Conservation (phyloP, 176 grass and related monocot species). For the Eleusine coracana region DNA sequence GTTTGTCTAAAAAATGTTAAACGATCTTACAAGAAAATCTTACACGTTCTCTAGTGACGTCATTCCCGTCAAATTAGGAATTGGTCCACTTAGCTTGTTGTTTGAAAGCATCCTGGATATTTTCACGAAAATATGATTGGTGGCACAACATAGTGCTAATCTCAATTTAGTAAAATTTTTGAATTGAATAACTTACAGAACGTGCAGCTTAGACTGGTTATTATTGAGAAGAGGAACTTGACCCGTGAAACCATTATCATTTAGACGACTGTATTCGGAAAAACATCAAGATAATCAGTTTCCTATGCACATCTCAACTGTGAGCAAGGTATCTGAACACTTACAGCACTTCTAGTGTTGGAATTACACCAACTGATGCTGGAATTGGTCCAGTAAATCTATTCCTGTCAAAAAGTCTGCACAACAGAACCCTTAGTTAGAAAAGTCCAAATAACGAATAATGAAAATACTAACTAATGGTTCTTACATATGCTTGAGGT, state of each 20-base stretch:
- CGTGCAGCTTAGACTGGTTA: slow-evolving; percentile 51
- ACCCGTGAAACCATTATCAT: slow-evolving; percentile 51
- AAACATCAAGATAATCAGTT: slow-evolving; percentile 35
- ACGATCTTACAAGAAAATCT: slow-evolving; percentile 43
- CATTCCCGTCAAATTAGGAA: slow-evolving; percentile 69
- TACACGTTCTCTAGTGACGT: slow-evolving; percentile 61
- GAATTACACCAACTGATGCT: slow-evolving; percentile 53
- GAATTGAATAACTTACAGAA: slow-evolving; percentile 63
- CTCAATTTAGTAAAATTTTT: not conserved
- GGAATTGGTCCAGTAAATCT: slow-evolving; percentile 62
- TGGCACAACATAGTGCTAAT: not conserved
- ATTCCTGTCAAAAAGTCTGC: slow-evolving; percentile 78
- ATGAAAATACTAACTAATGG: slow-evolving; percentile 12
- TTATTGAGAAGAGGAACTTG: slow-evolving; percentile 48
- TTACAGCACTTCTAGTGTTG: slow-evolving; percentile 72
- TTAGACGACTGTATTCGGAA: slow-evolving; percentile 58
- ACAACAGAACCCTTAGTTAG: slow-evolving; percentile 25
- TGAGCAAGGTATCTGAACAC: slow-evolving; percentile 41
- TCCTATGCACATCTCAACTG: not conserved
- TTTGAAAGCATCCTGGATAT: slow-evolving; percentile 67
- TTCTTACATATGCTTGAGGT: slow-evolving; percentile 71
- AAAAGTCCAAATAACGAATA: slow-evolving; percentile 1
- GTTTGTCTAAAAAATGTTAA: slow-evolving; percentile 15
- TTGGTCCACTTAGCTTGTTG: slow-evolving; percentile 57
- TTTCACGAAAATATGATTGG: slow-evolving; percentile 6